A percentile compares a stretch with the other conserved stretches of the same genome.
These are phyloP conservation scores for Gloeophyllum trabeum DNA, from an alignment of 768 basidiomycete species.

Conservation along the genomic window DNA sequence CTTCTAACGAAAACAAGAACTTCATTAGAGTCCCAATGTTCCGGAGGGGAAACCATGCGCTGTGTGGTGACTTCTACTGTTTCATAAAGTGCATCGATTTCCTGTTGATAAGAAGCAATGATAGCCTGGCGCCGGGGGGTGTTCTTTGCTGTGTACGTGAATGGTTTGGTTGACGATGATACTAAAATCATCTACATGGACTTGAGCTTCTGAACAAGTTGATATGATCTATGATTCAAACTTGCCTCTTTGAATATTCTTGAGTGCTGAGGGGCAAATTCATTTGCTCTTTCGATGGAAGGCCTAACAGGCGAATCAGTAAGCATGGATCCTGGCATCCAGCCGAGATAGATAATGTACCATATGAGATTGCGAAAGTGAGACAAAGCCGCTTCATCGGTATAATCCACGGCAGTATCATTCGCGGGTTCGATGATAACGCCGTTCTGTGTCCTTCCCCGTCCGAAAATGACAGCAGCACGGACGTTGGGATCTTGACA, in stretches of 20 bases:
- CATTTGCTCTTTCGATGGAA: conserved; percentile 27
- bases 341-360: not conserved
- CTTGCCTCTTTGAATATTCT: conserved; percentile 33
- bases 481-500: conserved; percentile 17
- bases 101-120: conserved; percentile 24
- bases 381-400: conserved; percentile 11
- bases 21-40: too few species aligned
- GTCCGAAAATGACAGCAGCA: conserved; percentile 21
- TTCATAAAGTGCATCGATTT: conserved; percentile 28
- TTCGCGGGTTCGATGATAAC: conserved; percentile 20
- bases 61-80: conserved; percentile 20
- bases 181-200: conserved; percentile 31
- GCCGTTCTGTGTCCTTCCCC: conserved; percentile 19
- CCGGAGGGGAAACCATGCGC: too few species aligned
- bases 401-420: conserved; percentile 12
- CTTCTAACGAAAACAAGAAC: too few species aligned
- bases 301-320: conserved; percentile 18
- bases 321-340: not conserved
- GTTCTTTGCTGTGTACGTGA: conserved; percentile 30
- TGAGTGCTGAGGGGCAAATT: conserved; percentile 30
- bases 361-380: conserved; percentile 11
- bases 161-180: conserved; percentile 26
- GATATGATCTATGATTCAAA: too few species aligned
- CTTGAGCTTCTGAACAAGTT: not conserved
- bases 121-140: conserved; percentile 25